These are phyloP conservation scores for Murraya koenigii DNA, from an alignment of 345 rosid species.

Conservation along the genomic window DNA sequence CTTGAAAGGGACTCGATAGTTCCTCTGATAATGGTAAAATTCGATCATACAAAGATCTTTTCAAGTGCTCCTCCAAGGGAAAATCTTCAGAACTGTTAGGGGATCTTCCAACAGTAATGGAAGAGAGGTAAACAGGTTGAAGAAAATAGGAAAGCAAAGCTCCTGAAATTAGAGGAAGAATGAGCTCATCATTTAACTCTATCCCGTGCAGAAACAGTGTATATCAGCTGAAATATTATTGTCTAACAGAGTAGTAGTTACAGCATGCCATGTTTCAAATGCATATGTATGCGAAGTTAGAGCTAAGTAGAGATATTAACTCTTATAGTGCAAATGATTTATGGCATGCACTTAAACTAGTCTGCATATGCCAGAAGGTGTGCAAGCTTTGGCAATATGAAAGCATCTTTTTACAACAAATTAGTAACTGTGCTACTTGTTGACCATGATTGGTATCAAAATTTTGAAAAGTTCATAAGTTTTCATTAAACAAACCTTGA, in stretches of 20 bases:
- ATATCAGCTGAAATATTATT: not conserved
- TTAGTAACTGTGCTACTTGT: not conserved
- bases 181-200: constrained; percentile 11
- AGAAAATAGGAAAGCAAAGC: constrained; percentile 71
- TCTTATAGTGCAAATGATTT: not conserved
- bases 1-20: constrained; percentile 41
- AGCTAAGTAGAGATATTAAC: not conserved
- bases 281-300: not conserved
- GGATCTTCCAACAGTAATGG: constrained; percentile 65
- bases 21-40: constrained; percentile 41
- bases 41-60: constrained; percentile 53
- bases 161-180: constrained; percentile 46
- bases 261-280: not conserved
- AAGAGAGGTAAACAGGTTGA: constrained; percentile 70
- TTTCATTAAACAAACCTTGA: constrained; percentile 56
- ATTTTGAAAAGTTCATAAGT: not conserved
- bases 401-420: not conserved
- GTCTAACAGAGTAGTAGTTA: not conserved
- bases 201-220: not conserved
- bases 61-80: constrained; percentile 46
- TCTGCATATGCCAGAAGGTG: not conserved
- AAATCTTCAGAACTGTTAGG: constrained; percentile 36
- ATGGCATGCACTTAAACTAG: not conserved
- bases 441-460: not conserved
- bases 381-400: not conserved